Evolutionary conservation across 768 basidiomycete species (phyloP), one percentile per base, ranked within the genome.

Genomic region (Suillus occidentalis): DNA sequence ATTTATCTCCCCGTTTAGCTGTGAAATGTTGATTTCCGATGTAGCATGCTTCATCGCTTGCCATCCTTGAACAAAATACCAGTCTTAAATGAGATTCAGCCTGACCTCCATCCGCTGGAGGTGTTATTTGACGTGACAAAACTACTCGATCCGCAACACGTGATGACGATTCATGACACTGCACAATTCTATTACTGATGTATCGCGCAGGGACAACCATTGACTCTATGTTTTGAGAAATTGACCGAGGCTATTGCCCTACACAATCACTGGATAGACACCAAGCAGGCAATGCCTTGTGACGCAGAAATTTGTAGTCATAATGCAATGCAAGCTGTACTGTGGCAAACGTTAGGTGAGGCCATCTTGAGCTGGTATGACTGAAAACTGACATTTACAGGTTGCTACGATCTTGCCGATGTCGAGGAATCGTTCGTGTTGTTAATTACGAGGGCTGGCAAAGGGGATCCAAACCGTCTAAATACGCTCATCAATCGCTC

Each of bases 41-140:
- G 47, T 68, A 94, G 92, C 70, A 80, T 94, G 72, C 72, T 91
- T 34, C 86, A 91, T 75, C 89, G 93, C 18, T 79, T 94, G 28
- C 89, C 89, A 43, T 80, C 85, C 18, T 75, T 75, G 55, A 78
- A 78, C 62, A 77, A 81, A 22, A 84, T 80, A 68, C 87, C 84
- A 31, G 71, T 80, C 55, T 72, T 93, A 31, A 91, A 92, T 70
- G 88, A 90, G 75, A 83, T 92, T 13, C 91, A 94, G 70, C 84
- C 89, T 5, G 85, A 90, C 69, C 79, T 91, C 43, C 88, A 92
- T 67, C 90, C 92, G 16, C 79, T 87, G 5, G 92, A 94, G 73
- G 81, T 93, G 45, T 81, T 94, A 49, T 89, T 83, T 70, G 93
- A 94, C 72, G 86, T 90, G 14, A 83, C 83, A 71, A 94, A 94